Conservation (phyloP, 441 rosid genomes). For the Aleurites moluccanus region DNA sequence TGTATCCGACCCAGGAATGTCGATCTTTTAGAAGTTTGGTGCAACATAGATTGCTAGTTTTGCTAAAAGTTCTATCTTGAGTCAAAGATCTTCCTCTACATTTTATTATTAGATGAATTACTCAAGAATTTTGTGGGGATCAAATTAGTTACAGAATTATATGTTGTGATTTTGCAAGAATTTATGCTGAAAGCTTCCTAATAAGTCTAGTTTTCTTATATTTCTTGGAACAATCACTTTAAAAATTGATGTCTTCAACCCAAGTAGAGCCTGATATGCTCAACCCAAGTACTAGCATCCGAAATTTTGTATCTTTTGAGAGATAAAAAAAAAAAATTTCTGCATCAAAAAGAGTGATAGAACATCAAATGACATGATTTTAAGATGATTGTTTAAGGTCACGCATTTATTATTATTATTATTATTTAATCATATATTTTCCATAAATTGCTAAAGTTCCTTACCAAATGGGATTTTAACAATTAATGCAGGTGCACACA, state of each 20-base stretch:
- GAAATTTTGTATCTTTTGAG: neutral
- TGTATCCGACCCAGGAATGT: too few relatives aligned
- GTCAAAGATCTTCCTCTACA: too few relatives aligned
- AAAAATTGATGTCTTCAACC: too few relatives aligned
- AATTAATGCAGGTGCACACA: constrained; percentile 58
- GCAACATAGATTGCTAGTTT: neutral
- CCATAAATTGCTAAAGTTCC: constrained; percentile 9
- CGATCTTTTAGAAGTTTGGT: too few relatives aligned
- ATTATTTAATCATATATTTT: neutral
- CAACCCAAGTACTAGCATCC: too few relatives aligned
- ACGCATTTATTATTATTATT: neutral
- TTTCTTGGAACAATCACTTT: too few relatives aligned
- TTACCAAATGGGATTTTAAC: constrained; percentile 7
- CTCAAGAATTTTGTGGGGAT: neutral
- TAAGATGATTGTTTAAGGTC: neutral
- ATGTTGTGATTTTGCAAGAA: too few relatives aligned
- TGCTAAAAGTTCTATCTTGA: neutral
- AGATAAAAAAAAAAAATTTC: neutral
- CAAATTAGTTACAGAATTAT: too few relatives aligned
- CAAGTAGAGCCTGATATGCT: too few relatives aligned
- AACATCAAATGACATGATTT: neutral
- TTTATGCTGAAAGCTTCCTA: too few relatives aligned
- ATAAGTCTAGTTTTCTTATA: too few relatives aligned
- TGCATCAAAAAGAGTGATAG: neutral
- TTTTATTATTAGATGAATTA: neutral